Evolutionary conservation across 2,329 filamentous ascomycete species (phyloP).

Genomic region (Sclerotinia spermophila): DNA sequence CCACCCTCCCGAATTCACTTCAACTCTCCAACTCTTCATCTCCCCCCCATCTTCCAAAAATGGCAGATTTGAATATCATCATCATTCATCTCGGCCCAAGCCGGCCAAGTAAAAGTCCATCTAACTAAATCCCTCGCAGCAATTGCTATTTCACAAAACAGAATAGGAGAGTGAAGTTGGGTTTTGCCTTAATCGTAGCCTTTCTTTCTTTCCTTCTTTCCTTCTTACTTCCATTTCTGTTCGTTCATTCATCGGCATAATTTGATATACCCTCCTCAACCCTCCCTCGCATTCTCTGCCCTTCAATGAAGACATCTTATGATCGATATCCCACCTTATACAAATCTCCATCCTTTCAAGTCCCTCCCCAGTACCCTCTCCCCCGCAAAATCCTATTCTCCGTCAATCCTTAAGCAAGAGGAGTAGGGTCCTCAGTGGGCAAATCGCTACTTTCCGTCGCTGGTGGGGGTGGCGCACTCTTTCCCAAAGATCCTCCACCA

Average conservation of each 20-base stretch:
- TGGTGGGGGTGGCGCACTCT: conserved; percentile 57
- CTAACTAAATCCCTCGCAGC: conserved; percentile 7
- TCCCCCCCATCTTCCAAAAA: neutral
- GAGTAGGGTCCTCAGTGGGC: conserved; percentile 21
- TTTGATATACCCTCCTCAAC: neutral
- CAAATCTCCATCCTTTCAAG: neutral
- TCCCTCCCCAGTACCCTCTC: neutral
- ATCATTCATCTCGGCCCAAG: neutral
- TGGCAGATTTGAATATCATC: conserved; percentile 1
- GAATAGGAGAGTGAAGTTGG: conserved; percentile 16
- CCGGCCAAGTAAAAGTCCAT: neutral
- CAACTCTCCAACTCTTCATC: neutral
- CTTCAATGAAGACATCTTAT: neutral
- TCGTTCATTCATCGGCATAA: neutral
- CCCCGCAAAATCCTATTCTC: neutral
- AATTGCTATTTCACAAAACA: conserved; percentile 13
- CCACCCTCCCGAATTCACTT: neutral
- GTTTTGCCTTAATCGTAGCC: conserved; percentile 7
- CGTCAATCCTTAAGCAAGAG: neutral
- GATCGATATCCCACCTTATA: neutral
- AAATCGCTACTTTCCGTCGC: conserved; percentile 40
- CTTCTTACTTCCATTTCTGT: neutral
- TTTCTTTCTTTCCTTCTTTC: neutral
- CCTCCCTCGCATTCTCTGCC: neutral
- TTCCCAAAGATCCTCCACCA: conserved; percentile 49